These are phyloP conservation scores for Flaveria trinervia DNA, from an alignment of 129 eudicot species.

Conservation along the genomic window DNA sequence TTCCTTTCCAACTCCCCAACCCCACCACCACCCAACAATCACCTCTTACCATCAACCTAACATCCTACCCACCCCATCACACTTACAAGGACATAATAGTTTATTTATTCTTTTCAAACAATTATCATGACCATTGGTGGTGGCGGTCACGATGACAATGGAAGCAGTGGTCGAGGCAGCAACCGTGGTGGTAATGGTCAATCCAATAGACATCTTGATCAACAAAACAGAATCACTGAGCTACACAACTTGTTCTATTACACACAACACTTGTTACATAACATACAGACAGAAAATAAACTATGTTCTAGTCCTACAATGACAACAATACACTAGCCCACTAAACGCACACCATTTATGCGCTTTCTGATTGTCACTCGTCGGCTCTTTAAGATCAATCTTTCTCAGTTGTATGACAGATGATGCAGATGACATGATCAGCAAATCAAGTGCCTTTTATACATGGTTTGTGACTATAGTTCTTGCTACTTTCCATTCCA, in stretches of 20 bases:
- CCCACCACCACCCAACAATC: not conserved
- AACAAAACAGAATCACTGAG: not conserved
- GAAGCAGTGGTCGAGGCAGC: not conserved
- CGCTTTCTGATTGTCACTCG: conserved; percentile 1
- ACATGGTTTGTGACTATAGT: not conserved
- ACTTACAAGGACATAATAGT: not conserved
- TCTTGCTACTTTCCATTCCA: conserved; percentile 48
- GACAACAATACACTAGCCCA: conserved; percentile 3
- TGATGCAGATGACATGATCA: not conserved
- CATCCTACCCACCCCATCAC: conserved; percentile 5
- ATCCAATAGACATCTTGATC: not conserved
- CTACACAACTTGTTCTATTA: not conserved
- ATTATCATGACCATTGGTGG: not conserved
- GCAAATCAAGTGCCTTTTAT: not conserved
- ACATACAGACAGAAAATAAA: not conserved
- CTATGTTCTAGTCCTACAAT: not conserved
- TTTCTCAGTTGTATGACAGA: not conserved
- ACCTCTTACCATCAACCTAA: conserved; percentile 9
- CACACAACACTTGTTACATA: conserved; percentile 15
- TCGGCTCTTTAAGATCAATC: conserved; percentile 7
- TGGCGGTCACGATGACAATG: not conserved
- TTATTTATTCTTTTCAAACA: not conserved
- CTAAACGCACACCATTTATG: not conserved
- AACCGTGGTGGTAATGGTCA: not conserved
- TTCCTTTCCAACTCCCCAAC: not conserved